phyloP scores from a whole-genome alignment of 768 basidiomycete genomes.

The Roridomyces roridus region DNA sequence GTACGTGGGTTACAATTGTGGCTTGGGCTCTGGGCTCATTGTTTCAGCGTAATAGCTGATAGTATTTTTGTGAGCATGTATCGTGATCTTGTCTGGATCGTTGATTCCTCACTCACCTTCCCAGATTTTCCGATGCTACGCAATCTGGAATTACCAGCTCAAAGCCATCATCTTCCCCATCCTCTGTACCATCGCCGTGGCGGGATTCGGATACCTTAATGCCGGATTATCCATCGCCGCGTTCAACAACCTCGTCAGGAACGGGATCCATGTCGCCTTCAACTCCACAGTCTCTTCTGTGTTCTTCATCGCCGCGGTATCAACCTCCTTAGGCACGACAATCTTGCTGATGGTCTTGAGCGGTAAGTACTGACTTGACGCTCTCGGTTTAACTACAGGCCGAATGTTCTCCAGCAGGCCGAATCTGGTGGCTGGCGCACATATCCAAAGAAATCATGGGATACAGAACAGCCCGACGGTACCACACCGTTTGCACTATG shows the following conservation, averaged over 20 bases:
- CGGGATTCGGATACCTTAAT: neutral
- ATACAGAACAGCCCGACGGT: neutral
- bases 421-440: constrained; percentile 1
- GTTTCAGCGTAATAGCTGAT: neutral
- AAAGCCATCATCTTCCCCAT: neutral
- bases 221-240: neutral
- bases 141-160: neutral
- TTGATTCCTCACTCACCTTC: too few species aligned
- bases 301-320: neutral
- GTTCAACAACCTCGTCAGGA: too few species aligned
- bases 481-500: neutral
- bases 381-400: too few species aligned
- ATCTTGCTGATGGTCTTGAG: constrained; percentile 4
- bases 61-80: neutral
- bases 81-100: neutral
- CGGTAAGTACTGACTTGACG: neutral
- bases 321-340: neutral
- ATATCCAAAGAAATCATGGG: neutral
- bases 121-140: constrained; percentile 8
- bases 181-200: neutral
- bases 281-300: too few species aligned
- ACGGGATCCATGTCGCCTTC: too few species aligned
- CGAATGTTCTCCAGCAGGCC: neutral
- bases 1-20: too few species aligned
- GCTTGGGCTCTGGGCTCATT: too few species aligned